Evolutionary conservation across 225 moss, liverwort and hornwort genomes (phyloP).

Genomic region (Bryum argenteum): DNA sequence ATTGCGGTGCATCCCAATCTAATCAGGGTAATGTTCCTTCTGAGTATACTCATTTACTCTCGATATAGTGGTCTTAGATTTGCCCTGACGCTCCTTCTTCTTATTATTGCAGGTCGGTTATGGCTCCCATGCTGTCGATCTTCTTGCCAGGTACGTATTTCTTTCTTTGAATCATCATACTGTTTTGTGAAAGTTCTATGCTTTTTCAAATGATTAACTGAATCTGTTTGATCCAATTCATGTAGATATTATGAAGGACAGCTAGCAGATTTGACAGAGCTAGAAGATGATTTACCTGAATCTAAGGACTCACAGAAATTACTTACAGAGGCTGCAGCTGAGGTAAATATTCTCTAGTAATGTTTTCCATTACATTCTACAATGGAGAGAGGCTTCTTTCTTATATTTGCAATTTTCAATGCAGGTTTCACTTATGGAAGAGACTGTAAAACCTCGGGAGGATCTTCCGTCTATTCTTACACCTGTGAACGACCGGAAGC

Average conservation of each 20-base stretch:
- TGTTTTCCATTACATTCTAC: neutral
- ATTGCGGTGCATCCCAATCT: constrained; percentile 95
- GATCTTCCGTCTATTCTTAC: constrained; percentile 81
- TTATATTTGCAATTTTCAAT: constrained; percentile 6
- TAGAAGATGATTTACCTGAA: constrained; percentile 51
- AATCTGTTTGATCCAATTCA: neutral
- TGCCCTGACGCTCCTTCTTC: constrained; percentile 11
- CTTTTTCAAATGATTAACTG: neutral
- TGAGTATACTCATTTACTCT: too few relatives aligned
- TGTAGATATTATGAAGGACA: constrained; percentile 94
- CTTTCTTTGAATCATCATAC: neutral
- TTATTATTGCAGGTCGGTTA: constrained; percentile 75
- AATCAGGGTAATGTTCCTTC: constrained; percentile 51
- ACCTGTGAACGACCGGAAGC: constrained; percentile 83
- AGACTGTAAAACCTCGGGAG: constrained; percentile 76
- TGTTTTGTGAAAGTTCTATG: neutral
- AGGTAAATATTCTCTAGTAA: constrained; percentile 39
- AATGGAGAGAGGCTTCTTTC: constrained; percentile 6
- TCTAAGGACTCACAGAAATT: constrained; percentile 32
- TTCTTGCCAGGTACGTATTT: constrained; percentile 68
- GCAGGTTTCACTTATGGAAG: constrained; percentile 81
- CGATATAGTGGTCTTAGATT: neutral
- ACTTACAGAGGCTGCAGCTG: constrained; percentile 65
- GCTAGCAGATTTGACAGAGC: constrained; percentile 74
- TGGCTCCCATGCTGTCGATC: constrained; percentile 80